Conservation (phyloP, 768 basidiomycete species). For the Suillus variegatus region DNA sequence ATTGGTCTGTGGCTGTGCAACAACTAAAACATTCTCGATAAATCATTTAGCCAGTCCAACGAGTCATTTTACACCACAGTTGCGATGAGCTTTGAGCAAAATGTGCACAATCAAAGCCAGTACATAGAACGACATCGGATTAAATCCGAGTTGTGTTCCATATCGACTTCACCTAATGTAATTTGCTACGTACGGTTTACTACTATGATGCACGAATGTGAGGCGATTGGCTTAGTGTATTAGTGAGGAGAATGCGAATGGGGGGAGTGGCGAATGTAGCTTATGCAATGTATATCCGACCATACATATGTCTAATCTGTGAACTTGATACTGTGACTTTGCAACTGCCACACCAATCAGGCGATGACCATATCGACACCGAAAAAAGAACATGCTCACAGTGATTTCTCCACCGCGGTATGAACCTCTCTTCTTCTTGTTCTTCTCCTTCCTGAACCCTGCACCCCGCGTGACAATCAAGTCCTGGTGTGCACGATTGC, state of each 20-base stretch:
- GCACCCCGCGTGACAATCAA: constrained; percentile 92
- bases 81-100: background rate
- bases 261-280: background rate
- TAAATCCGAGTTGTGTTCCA: background rate
- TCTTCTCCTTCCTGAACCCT: constrained; percentile 98
- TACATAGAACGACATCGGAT: background rate
- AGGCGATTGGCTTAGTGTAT: background rate
- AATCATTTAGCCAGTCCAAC: background rate
- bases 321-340: constrained; percentile 89
- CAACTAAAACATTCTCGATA: background rate
- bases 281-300: constrained; percentile 6
- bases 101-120: background rate
- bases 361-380: constrained; percentile 5
- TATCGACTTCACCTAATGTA: background rate
- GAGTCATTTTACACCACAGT: background rate
- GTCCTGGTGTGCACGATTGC: constrained; percentile 80
- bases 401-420: constrained; percentile 96
- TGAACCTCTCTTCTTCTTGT: constrained; percentile 97
- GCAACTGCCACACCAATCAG: constrained; percentile 48
- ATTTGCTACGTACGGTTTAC: background rate
- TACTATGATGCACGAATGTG: background rate
- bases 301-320: constrained; percentile 36
- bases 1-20: background rate
- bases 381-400: constrained; percentile 43
- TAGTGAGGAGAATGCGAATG: background rate